Percentiles rank a stretch among this genome's conserved stretches.
Conservation (phyloP, 2,329 filamentous ascomycete genomes). For the Colletotrichum sp. region DNA sequence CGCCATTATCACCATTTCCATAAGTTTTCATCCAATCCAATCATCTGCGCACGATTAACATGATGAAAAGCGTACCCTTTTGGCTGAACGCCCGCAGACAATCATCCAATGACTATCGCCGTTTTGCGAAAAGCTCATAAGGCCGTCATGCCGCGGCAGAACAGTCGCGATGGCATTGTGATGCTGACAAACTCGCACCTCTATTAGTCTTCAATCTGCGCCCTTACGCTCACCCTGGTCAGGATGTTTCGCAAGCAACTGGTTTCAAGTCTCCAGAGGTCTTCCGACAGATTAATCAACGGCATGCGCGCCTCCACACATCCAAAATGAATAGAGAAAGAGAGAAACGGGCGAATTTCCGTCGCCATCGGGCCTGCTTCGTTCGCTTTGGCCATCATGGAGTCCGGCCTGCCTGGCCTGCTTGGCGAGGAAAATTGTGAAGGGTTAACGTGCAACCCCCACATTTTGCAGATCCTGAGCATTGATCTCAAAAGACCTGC, state of each 20-base stretch:
- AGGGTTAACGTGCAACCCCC: too few relatives aligned
- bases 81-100: not conserved
- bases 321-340: not conserved
- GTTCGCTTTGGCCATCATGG: not conserved
- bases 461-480: too few relatives aligned
- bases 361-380: not conserved
- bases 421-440: too few relatives aligned
- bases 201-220: not conserved
- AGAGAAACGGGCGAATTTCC: not conserved
- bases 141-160: not conserved
- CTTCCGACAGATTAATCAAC: not conserved
- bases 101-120: too few relatives aligned
- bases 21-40: not conserved
- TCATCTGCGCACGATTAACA: not conserved
- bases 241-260: not conserved
- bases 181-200: not conserved
- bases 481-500: too few relatives aligned
- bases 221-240: not conserved
- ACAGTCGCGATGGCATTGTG: not conserved
- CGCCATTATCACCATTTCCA: not conserved
- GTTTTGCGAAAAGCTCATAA: too few relatives aligned
- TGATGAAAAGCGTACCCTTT: not conserved
- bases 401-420: too few relatives aligned
- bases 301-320: not conserved
- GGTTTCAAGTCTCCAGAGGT: not conserved